Base-by-base conservation (phyloP, 352 stramenopile genomes). In the Globisporangium parvum region DNA sequence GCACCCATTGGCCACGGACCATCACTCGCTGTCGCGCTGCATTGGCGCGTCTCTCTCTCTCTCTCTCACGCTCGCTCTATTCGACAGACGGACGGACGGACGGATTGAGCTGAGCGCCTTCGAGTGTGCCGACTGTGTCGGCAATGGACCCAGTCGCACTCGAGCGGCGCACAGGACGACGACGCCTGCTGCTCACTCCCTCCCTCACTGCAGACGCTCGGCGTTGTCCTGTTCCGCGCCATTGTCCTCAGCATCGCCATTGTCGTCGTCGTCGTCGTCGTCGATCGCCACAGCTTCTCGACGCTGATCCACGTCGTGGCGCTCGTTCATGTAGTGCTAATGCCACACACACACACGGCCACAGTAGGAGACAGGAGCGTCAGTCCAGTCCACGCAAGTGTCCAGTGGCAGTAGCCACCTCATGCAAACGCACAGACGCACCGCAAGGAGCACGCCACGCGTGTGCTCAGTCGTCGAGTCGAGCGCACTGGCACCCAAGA, bases 321-420 rank as follows among this genome's bases (percentile, higher is more conserved):
- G 75, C 42, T 90, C 77, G 55, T 77, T 77, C 68, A 92, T 87
- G 60, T 88, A 90, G 55, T 82, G 74, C 76, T 90, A 23, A 26
- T 12, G 15, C 35, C 45, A 35, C 26, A 51, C 23, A 50, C n/a
- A n/a, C n/a, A n/a, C n/a, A n/a, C n/a, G n/a, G n/a, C n/a, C n/a
- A n/a, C n/a, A n/a, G n/a, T n/a, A n/a, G n/a, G 21, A 9, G 10
- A 28, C 21, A 49, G 4, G 26, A 18, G 11, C 6, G 26, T 28
- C 21, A 28, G 44, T 51, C 46, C 37, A 8, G 31, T 37, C 31
- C 31, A 37, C 31, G 10, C 31, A 1, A 37, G 31, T 12, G 8
- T 2, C 31, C 8, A 12, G 10, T 8, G 8, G 10, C 31, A 37
- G 31, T 37, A 10, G 12, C 2, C 28, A 11, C 45, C 53, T n/a